Evolutionary conservation across 805 yeast genomes (phyloP).

Genomic region (Wickerhamiella occidentalis): DNA sequence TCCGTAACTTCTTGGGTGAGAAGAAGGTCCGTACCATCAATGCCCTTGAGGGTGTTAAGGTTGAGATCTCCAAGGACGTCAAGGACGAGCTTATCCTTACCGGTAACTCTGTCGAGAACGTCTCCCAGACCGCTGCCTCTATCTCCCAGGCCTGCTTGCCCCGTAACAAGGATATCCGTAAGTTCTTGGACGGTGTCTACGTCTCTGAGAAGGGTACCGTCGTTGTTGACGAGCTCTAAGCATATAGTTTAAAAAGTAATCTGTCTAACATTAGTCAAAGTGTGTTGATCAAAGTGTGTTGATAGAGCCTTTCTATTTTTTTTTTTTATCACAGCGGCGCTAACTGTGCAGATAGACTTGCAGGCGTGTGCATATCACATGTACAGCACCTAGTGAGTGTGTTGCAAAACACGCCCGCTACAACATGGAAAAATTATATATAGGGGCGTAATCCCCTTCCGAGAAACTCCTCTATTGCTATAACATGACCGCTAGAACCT

Average conservation of each 20-base stretch:
- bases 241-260: slow-evolving; percentile 2
- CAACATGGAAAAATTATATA: neutral
- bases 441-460: too few relatives aligned
- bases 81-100: slow-evolving; percentile 89
- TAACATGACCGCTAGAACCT: neutral
- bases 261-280: neutral
- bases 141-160: slow-evolving; percentile 96
- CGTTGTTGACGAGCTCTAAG: slow-evolving; percentile 10
- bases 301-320: too few relatives aligned
- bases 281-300: neutral
- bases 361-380: neutral
- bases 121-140: slow-evolving; percentile 97
- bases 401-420: neutral
- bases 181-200: slow-evolving; percentile 99
- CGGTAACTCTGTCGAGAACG: slow-evolving; percentile 96
- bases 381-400: neutral
- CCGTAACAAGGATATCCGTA: slow-evolving; percentile 99
- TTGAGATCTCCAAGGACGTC: slow-evolving; percentile 66
- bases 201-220: slow-evolving; percentile 77
- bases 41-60: slow-evolving; percentile 79
- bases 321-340: too few relatives aligned
- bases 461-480: neutral
- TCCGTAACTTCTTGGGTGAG: slow-evolving; percentile 99
- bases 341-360: neutral
- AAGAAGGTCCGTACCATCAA: slow-evolving; percentile 85